These are phyloP conservation scores for Macrophomina phaseolina DNA, from an alignment of 2,329 filamentous ascomycete species.

Conservation along the genomic window DNA sequence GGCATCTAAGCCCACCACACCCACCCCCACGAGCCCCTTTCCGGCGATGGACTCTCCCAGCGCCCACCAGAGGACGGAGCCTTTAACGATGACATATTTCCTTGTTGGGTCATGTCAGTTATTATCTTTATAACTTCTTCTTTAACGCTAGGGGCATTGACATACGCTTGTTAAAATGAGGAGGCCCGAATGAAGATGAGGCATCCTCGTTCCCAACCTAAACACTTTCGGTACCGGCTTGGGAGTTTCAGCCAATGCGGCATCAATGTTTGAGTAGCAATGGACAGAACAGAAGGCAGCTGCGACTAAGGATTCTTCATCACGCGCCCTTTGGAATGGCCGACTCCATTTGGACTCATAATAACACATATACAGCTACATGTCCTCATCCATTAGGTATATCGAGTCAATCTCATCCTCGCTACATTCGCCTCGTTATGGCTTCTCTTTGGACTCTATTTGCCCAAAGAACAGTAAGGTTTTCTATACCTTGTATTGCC, in stretches of 20 bases:
- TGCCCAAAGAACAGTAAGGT: no score
- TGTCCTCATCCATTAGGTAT: no score
- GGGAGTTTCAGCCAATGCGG: not conserved
- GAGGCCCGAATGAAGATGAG: not conserved
- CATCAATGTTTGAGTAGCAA: not conserved
- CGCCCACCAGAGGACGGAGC: not conserved
- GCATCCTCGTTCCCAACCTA: not conserved
- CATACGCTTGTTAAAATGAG: not conserved
- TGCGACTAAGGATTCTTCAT: not conserved
- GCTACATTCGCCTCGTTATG: no score
- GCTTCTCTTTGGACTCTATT: no score
- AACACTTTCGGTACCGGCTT: not conserved
- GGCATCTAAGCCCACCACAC: not conserved
- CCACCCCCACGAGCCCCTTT: not conserved
- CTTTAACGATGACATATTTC: not conserved
- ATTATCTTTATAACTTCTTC: no score
- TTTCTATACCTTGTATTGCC: not conserved
- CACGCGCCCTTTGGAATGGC: not conserved
- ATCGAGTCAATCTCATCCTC: no score
- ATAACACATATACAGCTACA: no score
- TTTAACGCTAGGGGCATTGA: not conserved
- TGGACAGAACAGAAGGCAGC: not conserved
- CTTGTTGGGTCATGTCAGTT: not conserved
- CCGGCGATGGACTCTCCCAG: not conserved
- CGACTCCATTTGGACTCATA: not conserved